These are phyloP conservation scores for Chlorella sp. DNA, from an alignment of 139 green algal species.

Conservation along the genomic window DNA sequence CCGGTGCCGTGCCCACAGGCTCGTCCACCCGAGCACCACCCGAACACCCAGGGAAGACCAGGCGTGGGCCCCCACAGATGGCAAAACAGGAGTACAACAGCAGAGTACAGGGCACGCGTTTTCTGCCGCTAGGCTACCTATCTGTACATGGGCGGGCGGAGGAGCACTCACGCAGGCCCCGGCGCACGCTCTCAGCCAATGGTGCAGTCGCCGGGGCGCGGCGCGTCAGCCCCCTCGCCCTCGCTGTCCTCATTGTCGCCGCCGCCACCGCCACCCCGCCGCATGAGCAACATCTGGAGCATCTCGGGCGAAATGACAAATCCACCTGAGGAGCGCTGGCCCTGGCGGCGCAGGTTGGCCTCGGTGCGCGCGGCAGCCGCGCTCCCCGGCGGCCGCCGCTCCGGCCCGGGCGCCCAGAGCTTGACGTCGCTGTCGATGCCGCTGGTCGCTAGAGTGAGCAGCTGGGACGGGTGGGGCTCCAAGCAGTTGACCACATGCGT, in stretches of 20 bases:
- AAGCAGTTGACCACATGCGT: slow-evolving; percentile 56
- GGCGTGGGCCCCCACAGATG: background rate
- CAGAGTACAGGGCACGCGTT: background rate
- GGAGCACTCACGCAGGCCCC: too few relatives aligned
- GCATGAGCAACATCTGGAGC: slow-evolving; percentile 6
- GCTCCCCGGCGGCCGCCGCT: slow-evolving; percentile 7
- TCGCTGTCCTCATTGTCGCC: slow-evolving; percentile 10
- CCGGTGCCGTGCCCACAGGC: too few relatives aligned
- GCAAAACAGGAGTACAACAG: background rate
- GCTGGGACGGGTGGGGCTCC: slow-evolving; percentile 53
- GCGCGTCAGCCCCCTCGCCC: background rate
- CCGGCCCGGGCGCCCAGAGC: slow-evolving; percentile 39
- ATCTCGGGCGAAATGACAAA: slow-evolving; percentile 13
- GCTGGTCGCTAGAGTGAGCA: slow-evolving; percentile 44
- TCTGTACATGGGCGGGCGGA: too few relatives aligned
- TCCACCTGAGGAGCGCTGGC: background rate
- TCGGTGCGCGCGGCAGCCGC: background rate
- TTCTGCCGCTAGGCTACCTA: too few relatives aligned
- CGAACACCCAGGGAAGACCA: background rate
- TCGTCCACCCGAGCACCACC: background rate
- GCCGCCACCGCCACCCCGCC: background rate
- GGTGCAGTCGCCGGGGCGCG: background rate
- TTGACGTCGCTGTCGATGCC: slow-evolving; percentile 52
- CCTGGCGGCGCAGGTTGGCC: slow-evolving; percentile 6
- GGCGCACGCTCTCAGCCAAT: background rate